These are phyloP conservation scores for Citrus sp. DNA, from an alignment of 345 rosid species.

Conservation along the genomic window DNA sequence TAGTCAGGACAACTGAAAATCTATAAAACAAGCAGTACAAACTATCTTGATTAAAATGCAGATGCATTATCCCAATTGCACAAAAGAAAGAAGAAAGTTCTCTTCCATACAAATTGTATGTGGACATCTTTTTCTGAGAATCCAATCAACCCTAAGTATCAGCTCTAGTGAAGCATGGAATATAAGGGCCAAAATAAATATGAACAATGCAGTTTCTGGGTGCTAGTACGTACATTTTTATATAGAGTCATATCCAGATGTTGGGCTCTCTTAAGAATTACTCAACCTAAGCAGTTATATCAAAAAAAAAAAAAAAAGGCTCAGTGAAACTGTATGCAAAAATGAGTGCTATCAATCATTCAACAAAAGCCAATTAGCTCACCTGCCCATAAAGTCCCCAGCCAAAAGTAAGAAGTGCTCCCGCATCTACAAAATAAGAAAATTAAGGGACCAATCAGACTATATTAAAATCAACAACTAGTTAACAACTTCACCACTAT, in stretches of 20 bases:
- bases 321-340: not conserved
- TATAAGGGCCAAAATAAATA: not conserved
- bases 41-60: not conserved
- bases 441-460: not conserved
- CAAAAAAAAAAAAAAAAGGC: not conserved
- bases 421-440: constrained; percentile 55
- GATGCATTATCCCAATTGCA: not conserved
- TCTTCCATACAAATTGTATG: not conserved
- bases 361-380: not conserved
- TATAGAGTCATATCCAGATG: constrained; percentile 1
- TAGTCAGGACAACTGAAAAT: not conserved
- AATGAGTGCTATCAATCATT: not conserved
- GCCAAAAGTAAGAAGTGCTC: constrained; percentile 72
- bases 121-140: not conserved
- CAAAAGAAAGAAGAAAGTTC: not conserved
- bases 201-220: not conserved
- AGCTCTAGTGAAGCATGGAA: not conserved
- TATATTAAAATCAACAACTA: not conserved
- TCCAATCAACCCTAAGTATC: not conserved
- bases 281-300: not conserved
- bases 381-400: constrained; percentile 97
- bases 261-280: not conserved
- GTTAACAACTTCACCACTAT: not conserved
- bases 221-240: not conserved
- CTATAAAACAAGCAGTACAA: not conserved